Evolutionary conservation across 352 stramenopile species (phyloP).

Genomic region (Pythium utonaiense): DNA sequence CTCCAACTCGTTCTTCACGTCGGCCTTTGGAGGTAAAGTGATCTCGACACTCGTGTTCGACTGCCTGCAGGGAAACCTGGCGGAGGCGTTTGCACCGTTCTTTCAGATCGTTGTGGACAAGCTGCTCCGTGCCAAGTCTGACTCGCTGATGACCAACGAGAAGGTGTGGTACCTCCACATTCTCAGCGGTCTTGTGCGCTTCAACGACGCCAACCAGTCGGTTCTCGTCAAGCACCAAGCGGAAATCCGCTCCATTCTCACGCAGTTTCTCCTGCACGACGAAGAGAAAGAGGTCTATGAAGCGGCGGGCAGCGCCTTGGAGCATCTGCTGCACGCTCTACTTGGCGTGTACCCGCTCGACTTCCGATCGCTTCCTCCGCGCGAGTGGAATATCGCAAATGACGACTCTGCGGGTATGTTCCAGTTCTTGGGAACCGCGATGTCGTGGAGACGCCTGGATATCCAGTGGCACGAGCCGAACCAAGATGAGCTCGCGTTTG

Average conservation of each 20-base stretch:
- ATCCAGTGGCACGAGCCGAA: conserved; percentile 65
- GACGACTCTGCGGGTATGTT: conserved; percentile 41
- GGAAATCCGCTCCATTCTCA: conserved; percentile 40
- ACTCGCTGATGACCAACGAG: conserved; percentile 49
- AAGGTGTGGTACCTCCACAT: conserved; percentile 65
- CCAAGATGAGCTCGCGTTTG: conserved; percentile 49
- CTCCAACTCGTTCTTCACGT: conserved; percentile 57
- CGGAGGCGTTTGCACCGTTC: conserved; percentile 37
- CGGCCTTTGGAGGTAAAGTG: conserved; percentile 56
- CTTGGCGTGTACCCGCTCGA: conserved; percentile 55
- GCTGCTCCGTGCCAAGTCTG: conserved; percentile 34
- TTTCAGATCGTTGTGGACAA: conserved; percentile 47
- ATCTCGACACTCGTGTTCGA: conserved; percentile 49
- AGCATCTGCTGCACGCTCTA: conserved; percentile 42
- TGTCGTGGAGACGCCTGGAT: conserved; percentile 50
- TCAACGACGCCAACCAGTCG: conserved; percentile 27
- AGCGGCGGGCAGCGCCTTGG: conserved; percentile 35
- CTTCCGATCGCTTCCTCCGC: conserved; percentile 49
- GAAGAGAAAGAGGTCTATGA: conserved; percentile 65
- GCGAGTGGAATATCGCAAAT: conserved; percentile 41
- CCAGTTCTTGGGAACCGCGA: conserved; percentile 49
- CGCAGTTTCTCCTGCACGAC: conserved; percentile 37
- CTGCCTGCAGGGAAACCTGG: conserved; percentile 41
- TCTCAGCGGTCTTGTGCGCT: conserved; percentile 48
- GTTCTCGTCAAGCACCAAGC: conserved; percentile 35